Evolutionary conservation across 495 filamentous ascomycete species (phyloP), one percentile per base, ranked within the genome.

Genomic region (Lineolata rhizophorae): DNA sequence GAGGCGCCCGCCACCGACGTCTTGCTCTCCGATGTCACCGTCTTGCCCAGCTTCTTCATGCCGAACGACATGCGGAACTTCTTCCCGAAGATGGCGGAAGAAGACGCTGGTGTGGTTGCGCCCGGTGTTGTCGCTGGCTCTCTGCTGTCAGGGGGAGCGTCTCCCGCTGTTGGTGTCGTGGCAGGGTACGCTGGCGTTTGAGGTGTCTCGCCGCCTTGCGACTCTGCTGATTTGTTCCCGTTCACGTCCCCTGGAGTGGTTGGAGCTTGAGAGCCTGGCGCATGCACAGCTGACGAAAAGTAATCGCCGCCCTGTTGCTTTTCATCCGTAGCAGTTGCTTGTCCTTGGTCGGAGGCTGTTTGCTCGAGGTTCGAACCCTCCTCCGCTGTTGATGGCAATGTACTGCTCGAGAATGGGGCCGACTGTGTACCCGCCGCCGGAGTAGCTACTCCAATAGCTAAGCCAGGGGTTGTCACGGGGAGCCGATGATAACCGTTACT

Each of bases 51-150:
- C 39, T 84, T 92, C 58, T 85, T 91, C 44, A 58, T 66, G 29
- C 70, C 66, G 47, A 77, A 76, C 4, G 76, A 71, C 68, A 83
- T 80, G 11, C 71, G 66, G 52, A 93, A 84, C 45, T 85, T 87
- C 56, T 85, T 87, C 3, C 72, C 68, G 45, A 91, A 90, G 8
- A 79, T 52, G 1, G 67, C 73, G 15, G 28, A 16, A 6, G 28
- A 8, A 8, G 8, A 9, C 6, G 10, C 14, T 6, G 6, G 10
- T 30, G 6, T 30, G 28, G 8, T 61, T 61, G 1, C 66, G 60
- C 24, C 73, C 70, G 46, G 84, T 90, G 13, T 57, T 52, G 70
- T 49, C 25, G 60, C 72, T 36, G 75, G 70, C 42, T 72, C 78
- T 18, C 80, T 76, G 18, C 63, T 70, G 22, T 82, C 75, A 20